Evolutionary conservation across 495 filamentous ascomycete genomes (phyloP).

Genomic region (Corynascus novoguineensis): DNA sequence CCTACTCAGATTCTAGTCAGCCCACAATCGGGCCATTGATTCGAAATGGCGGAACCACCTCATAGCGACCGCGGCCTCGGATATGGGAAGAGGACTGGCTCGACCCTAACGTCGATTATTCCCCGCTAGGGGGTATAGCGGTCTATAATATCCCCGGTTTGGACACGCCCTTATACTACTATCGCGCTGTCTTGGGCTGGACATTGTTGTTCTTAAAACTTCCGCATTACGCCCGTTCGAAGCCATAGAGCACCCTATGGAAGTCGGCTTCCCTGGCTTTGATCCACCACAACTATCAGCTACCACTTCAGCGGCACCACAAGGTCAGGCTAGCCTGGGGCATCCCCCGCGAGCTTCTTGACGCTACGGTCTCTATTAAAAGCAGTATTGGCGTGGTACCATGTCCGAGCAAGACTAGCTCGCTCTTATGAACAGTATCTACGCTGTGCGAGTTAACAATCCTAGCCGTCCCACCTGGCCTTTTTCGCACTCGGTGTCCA

Average conservation of each 20-base stretch:
- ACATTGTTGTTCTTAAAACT: not conserved
- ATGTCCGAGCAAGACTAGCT: not conserved
- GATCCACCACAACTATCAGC: not conserved
- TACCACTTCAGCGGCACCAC: not conserved
- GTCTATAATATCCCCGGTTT: not conserved
- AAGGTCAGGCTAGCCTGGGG: not conserved
- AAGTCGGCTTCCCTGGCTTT: not conserved
- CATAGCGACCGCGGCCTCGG: not conserved
- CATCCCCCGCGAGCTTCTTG: not conserved
- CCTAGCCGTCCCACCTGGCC: not conserved
- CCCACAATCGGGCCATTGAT: not conserved
- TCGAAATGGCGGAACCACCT: conserved; percentile 1
- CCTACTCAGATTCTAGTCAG: not conserved
- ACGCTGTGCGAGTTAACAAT: not conserved
- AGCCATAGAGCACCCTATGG: no score
- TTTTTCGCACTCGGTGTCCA: not conserved
- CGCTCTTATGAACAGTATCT: not conserved
- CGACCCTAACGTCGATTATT: not conserved
- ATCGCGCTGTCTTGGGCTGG: not conserved
- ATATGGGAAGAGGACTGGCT: not conserved
- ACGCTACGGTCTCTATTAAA: not conserved
- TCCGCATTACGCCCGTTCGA: not conserved
- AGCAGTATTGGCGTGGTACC: not conserved
- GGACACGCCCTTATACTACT: not conserved
- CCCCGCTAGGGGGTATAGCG: not conserved